These are phyloP conservation scores for Didymella arachidicola DNA, from an alignment of 2,329 filamentous ascomycete species.

Conservation along the genomic window DNA sequence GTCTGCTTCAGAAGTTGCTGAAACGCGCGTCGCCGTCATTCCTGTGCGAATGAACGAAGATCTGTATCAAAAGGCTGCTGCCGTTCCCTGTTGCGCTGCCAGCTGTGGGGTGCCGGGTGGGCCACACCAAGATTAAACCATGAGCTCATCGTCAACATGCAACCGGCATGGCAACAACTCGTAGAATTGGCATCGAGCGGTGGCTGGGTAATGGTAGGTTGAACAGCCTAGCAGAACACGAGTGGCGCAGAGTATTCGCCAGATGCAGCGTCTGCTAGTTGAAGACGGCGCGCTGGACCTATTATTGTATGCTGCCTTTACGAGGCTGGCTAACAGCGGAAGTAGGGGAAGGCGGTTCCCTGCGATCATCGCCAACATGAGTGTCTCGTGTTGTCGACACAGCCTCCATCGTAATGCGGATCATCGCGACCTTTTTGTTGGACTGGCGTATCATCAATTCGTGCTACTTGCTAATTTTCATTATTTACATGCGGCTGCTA, in stretches of 20 bases:
- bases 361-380: conserved; percentile 2
- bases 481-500: conserved; percentile 22
- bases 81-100: conserved; percentile 14
- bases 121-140: conserved; percentile 11
- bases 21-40: conserved; percentile 29
- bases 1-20: conserved; percentile 22
- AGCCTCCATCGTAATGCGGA: conserved; percentile 15
- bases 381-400: conserved; percentile 18
- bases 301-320: conserved; percentile 7
- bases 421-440: conserved; percentile 2
- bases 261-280: conserved; percentile 18
- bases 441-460: conserved; percentile 10
- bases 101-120: conserved; percentile 15
- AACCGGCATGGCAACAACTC: background rate
- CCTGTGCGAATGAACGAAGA: conserved; percentile 15
- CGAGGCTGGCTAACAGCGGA: conserved; percentile 3
- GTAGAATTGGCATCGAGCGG: conserved; percentile 1
- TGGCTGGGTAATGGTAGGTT: conserved; percentile 8
- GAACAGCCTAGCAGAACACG: conserved; percentile 6
- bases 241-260: conserved; percentile 14
- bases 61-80: conserved; percentile 23
- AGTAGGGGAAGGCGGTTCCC: conserved; percentile 3
- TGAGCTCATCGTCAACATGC: conserved; percentile 4
- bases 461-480: conserved; percentile 16
- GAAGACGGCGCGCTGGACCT: conserved; percentile 1